A percentile compares a stretch with the other conserved stretches of the same genome.
These are phyloP conservation scores for Fusarium kyushuense DNA, from an alignment of 2,329 filamentous ascomycete genomes.

Conservation along the genomic window DNA sequence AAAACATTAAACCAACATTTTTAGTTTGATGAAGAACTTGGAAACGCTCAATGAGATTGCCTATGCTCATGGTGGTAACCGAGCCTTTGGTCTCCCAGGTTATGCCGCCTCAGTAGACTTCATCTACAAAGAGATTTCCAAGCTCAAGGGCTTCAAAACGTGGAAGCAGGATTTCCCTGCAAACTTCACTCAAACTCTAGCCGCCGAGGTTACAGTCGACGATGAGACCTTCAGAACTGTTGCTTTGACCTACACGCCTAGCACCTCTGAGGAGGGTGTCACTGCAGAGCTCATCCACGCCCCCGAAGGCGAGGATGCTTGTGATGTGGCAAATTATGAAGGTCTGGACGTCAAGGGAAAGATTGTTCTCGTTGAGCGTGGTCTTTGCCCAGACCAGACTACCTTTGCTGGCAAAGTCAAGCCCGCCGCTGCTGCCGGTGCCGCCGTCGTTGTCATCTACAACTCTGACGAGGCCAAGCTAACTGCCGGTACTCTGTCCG, in stretches of 20 bases:
- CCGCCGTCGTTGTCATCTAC: constrained; percentile 49
- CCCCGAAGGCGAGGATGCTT: constrained; percentile 46
- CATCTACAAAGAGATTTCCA: constrained; percentile 47
- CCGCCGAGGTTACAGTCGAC: constrained; percentile 45
- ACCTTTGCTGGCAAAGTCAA: constrained; percentile 51
- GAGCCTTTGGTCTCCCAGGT: constrained; percentile 50
- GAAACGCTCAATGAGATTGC: constrained; percentile 49
- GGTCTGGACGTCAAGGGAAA: constrained; percentile 47
- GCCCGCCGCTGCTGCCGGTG: constrained; percentile 49
- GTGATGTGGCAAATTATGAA: constrained; percentile 45
- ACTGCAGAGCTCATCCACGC: constrained; percentile 46
- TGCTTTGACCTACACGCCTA: constrained; percentile 50
- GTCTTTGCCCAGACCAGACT: constrained; percentile 47
- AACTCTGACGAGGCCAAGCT: constrained; percentile 49
- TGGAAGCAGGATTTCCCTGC: constrained; percentile 51
- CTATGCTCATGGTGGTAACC: constrained; percentile 50
- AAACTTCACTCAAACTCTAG: constrained; percentile 43
- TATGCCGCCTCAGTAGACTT: constrained; percentile 53
- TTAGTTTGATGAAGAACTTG: constrained; percentile 45
- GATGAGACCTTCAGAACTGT: constrained; percentile 45
- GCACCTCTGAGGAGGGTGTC: constrained; percentile 49
- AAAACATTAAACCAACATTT: neutral
- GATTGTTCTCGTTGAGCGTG: constrained; percentile 51
- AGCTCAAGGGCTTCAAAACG: constrained; percentile 44
- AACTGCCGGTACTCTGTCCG: constrained; percentile 48